These are phyloP conservation scores for Penicillium lividum DNA, from an alignment of 495 filamentous ascomycete genomes.

Conservation along the genomic window DNA sequence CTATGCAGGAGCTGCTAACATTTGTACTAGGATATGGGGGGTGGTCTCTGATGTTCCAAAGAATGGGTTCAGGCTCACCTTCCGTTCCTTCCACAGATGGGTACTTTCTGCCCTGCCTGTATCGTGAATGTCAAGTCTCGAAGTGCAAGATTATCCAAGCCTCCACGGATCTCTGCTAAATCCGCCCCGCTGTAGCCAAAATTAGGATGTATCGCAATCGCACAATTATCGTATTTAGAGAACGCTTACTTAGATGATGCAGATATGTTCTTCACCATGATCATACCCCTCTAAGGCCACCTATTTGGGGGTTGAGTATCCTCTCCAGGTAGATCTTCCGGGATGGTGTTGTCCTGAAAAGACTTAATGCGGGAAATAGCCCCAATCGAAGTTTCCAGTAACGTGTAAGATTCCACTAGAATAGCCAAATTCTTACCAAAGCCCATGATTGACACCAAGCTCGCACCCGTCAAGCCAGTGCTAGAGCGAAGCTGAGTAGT, in stretches of 20 bases:
- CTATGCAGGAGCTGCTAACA: background rate
- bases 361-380: background rate
- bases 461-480: conserved; percentile 2
- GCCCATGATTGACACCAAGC: conserved; percentile 1
- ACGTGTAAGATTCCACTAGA: background rate
- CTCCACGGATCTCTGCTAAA: background rate
- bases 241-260: background rate
- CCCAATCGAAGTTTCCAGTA: background rate
- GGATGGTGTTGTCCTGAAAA: background rate
- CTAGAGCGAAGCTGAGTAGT: background rate
- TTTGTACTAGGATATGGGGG: too few species aligned
- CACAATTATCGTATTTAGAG: background rate
- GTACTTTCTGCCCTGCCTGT: background rate
- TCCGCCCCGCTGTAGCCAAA: background rate
- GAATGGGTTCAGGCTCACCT: background rate
- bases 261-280: background rate
- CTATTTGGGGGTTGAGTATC: background rate
- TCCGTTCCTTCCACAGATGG: background rate
- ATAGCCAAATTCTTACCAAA: background rate
- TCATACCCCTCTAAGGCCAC: background rate
- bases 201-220: background rate
- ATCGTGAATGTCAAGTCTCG: background rate
- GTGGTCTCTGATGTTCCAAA: background rate
- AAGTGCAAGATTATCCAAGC: background rate
- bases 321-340: background rate